Conservation (phyloP, 768 basidiomycete species). For the Suillus variegatus region DNA sequence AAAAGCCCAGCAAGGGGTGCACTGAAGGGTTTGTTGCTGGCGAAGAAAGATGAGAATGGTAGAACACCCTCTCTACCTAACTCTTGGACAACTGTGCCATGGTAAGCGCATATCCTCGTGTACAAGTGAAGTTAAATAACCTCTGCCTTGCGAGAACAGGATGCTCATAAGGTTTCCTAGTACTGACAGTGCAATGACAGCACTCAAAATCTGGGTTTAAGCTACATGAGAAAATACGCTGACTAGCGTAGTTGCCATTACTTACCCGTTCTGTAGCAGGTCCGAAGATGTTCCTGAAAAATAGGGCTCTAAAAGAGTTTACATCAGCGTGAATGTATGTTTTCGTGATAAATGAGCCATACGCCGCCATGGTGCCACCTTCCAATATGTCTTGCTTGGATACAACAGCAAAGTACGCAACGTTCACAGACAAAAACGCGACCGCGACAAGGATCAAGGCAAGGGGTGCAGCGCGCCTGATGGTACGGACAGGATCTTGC, state of each 20-base stretch:
- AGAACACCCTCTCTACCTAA: constrained; percentile 71
- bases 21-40: constrained; percentile 70
- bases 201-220: constrained; percentile 51
- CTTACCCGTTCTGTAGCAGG: constrained; percentile 57
- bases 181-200: constrained; percentile 63
- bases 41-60: constrained; percentile 66
- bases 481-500: constrained; percentile 65
- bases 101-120: constrained; percentile 9
- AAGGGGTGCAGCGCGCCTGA: constrained; percentile 69
- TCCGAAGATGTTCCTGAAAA: constrained; percentile 76
- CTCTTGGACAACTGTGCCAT: constrained; percentile 62
- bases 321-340: not conserved
- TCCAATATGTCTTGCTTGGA: constrained; percentile 66
- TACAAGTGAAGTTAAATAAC: constrained; percentile 34
- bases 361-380: constrained; percentile 73
- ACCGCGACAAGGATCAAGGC: constrained; percentile 60
- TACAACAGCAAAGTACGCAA: constrained; percentile 76
- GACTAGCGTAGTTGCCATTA: not conserved
- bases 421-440: constrained; percentile 64
- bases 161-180: constrained; percentile 65
- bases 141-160: constrained; percentile 67
- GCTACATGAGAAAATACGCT: not conserved
- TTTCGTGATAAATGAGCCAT: constrained; percentile 24
- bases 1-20: constrained; percentile 67
- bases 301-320: constrained; percentile 51